Evolutionary conservation across 352 stramenopile species (phyloP), one percentile per base, ranked within the genome.

Genomic region (Globisporangium ultimum): DNA sequence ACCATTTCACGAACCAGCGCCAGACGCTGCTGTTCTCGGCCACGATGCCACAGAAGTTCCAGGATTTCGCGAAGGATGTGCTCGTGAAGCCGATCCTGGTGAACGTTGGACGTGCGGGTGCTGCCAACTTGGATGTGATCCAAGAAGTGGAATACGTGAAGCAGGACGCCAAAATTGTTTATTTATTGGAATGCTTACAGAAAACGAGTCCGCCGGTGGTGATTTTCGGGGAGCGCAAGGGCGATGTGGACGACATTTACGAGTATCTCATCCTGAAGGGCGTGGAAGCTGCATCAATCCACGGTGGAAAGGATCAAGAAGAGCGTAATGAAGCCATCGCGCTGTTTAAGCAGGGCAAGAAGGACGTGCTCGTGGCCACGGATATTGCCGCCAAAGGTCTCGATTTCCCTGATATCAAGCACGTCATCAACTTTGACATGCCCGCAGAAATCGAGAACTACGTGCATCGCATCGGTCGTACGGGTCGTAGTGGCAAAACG

Each of bases 361-460:
- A 99, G 68, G 97, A 99, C 72, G 96, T 99, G 38, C 76, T 99
- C 34, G 96, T 99, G 11, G 97, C 97, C 2, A 99, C 97, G 0
- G 97, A 99, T 75, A 77, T 99, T 21, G 97, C 97, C 3, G 97
- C 97, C 20, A 99, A 99, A 68, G 97, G 97, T 48, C 78, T 99
- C 21, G 97, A 99, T 70, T 99, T 99, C 59, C 89, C 96, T 0
- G 94, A 99, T 69, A 99, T 99, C 67, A 97, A 99, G 73, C 97
- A 99, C 71, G 97, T 99, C 15, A 99, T 99, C 62, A 99, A 99
- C 72, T 99, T 99, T 67, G 97, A 99, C 74, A 99, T 99, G 97
- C 97, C 97, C 0, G 84, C 80, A 42, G 96, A 99, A 72, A 99
- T 99, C 67, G 97, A 99, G 76, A 99, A 99, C 72, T 99, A 99